A percentile compares a stretch with the other conserved stretches of the same genome.
Conservation (phyloP, 2,329 filamentous ascomycete genomes). For the Arthrobotrys sinensis region DNA sequence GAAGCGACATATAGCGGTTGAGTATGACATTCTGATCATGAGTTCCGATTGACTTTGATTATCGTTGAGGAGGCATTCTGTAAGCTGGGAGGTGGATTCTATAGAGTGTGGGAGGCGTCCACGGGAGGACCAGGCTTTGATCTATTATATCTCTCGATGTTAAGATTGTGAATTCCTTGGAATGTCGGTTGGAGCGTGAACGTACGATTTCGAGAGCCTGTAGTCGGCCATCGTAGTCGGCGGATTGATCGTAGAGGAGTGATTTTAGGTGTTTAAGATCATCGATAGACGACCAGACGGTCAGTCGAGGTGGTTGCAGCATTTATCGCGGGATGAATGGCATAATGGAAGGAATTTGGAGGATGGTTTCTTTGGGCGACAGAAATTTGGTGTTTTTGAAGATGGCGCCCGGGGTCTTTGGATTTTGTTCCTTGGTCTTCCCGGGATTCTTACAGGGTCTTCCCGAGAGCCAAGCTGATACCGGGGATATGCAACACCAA, state of each 20-base stretch:
- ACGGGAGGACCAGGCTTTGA: conserved; percentile 76
- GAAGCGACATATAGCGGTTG: conserved; percentile 82
- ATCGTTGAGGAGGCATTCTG: conserved; percentile 79
- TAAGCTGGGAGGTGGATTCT: conserved; percentile 82
- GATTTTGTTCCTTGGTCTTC: conserved; percentile 4
- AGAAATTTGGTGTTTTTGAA: conserved; percentile 45
- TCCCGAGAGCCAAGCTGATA: conserved; percentile 31
- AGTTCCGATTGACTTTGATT: conserved; percentile 71
- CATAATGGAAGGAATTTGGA: conserved; percentile 15
- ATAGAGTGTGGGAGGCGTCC: conserved; percentile 83
- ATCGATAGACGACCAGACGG: conserved; percentile 60
- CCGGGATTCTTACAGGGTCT: conserved; percentile 29
- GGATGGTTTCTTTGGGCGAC: background rate
- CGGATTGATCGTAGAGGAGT: conserved; percentile 50
- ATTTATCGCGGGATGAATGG: conserved; percentile 44
- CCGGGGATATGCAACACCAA: conserved; percentile 39
- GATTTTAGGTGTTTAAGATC: conserved; percentile 55
- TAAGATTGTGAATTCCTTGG: background rate
- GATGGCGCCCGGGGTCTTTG: background rate
- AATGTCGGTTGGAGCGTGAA: background rate
- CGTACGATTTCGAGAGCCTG: conserved; percentile 51
- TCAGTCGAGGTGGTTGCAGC: conserved; percentile 58
- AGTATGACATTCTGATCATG: conserved; percentile 79
- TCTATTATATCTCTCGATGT: conserved; percentile 44
- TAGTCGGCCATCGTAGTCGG: conserved; percentile 48